Conservation (phyloP, 1,284 basidiomycete species). For the Puccinia horiana region DNA sequence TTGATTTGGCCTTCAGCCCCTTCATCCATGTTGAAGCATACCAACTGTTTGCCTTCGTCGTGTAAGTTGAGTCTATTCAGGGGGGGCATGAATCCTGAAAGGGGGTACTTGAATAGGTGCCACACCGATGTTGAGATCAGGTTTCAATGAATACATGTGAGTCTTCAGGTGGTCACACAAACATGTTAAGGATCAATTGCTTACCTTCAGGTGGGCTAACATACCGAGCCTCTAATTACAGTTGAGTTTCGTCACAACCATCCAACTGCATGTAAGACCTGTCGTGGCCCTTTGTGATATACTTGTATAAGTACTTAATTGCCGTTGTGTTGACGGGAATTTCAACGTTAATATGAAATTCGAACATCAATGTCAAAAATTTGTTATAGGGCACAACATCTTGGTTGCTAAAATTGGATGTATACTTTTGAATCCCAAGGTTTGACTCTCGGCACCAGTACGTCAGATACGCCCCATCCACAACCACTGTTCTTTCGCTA, state of each 20-base stretch:
- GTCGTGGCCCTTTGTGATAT: slow-evolving; percentile 32
- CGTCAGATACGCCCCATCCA: neutral
- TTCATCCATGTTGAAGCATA: neutral
- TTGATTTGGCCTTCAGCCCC: neutral
- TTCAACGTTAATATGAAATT: slow-evolving; percentile 33
- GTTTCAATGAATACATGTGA: too few relatives aligned
- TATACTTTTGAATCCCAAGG: neutral
- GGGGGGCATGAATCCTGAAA: neutral
- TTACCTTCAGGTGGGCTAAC: slow-evolving; percentile 20
- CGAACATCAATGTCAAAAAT: neutral
- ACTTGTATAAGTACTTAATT: slow-evolving; percentile 26
- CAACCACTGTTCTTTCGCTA: neutral
- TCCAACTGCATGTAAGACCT: neutral
- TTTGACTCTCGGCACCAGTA: neutral
- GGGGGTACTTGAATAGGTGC: neutral
- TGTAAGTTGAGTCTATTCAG: neutral
- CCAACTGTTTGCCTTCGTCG: neutral
- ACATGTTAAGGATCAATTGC: neutral
- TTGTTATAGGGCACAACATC: slow-evolving; percentile 24
- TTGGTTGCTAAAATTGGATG: neutral
- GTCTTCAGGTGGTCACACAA: too few relatives aligned
- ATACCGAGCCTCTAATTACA: slow-evolving; percentile 2
- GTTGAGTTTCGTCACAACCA: neutral
- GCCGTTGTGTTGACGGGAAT: neutral
- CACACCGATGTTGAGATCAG: slow-evolving; percentile 8